phyloP scores from a whole-genome alignment of 2,329 filamentous ascomycete species.

The Diaporthe ampelina region DNA sequence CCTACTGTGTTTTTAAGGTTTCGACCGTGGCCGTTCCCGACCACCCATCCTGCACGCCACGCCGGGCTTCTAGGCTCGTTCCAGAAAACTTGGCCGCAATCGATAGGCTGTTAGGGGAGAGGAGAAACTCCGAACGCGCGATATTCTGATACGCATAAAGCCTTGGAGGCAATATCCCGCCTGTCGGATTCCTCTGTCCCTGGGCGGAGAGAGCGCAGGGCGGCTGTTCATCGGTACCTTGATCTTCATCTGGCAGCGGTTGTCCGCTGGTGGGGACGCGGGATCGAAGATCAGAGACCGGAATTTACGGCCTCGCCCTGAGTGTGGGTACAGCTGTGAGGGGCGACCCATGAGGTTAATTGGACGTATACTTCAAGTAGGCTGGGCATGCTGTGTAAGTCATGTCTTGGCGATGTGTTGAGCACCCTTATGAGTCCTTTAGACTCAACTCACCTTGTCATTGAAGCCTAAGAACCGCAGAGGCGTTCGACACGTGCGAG shows the following conservation, averaged over 20 bases:
- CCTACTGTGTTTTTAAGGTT: not conserved
- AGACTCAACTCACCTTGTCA: not conserved
- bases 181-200: too few species aligned
- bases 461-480: not conserved
- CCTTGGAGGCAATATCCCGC: not conserved
- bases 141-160: constrained; percentile 6
- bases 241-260: not conserved
- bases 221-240: not conserved
- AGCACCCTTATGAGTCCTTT: not conserved
- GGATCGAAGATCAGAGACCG: constrained; percentile 3
- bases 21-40: constrained; percentile 2
- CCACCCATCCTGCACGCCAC: not conserved
- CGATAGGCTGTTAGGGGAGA: not conserved
- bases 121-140: not conserved
- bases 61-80: constrained; percentile 25
- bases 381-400: not conserved
- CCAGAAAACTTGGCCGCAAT: constrained; percentile 9
- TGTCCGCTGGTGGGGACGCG: constrained; percentile 5
- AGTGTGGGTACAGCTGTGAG: not conserved
- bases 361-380: not conserved
- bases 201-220: not conserved
- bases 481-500: not conserved
- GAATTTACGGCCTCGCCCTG: not conserved
- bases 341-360: constrained; percentile 14
- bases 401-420: too few species aligned